These are phyloP conservation scores for Aspergillus arachidicola DNA, from an alignment of 2,329 filamentous ascomycete species.

Conservation along the genomic window DNA sequence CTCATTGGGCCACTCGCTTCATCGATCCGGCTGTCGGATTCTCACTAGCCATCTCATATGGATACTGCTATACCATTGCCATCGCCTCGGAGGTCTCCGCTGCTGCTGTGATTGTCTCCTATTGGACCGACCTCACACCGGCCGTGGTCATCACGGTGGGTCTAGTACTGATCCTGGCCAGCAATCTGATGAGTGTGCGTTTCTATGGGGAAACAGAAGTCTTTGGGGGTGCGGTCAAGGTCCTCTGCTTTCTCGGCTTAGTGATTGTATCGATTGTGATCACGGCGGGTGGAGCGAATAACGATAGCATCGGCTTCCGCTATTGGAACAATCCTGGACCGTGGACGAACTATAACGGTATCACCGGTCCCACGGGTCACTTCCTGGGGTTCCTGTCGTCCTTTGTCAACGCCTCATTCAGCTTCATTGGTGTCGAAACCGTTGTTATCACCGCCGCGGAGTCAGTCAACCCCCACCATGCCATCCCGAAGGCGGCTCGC, in stretches of 20 bases:
- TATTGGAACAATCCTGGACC: conserved; percentile 38
- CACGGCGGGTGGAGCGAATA: conserved; percentile 35
- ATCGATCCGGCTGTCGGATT: conserved; percentile 90
- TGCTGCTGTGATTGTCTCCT: conserved; percentile 80
- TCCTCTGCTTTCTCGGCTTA: conserved; percentile 34
- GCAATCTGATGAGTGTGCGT: conserved; percentile 35
- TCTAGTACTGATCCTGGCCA: conserved; percentile 31
- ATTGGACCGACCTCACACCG: conserved; percentile 69
- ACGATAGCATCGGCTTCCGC: conserved; percentile 37
- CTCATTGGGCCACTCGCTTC: conserved; percentile 86
- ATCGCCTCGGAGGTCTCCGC: conserved; percentile 76
- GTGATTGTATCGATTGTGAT: conserved; percentile 36
- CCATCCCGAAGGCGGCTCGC: conserved; percentile 45
- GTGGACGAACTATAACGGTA: conserved; percentile 35
- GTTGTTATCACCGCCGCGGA: conserved; percentile 46
- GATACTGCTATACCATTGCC: conserved; percentile 85
- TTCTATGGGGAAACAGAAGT: conserved; percentile 39
- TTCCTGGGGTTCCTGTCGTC: conserved; percentile 42
- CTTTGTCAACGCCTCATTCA: conserved; percentile 45
- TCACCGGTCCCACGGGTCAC: conserved; percentile 35
- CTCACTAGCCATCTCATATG: conserved; percentile 74
- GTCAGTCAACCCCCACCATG: conserved; percentile 40
- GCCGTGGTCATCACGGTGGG: conserved; percentile 68
- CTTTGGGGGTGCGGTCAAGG: conserved; percentile 33
- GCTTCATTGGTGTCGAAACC: conserved; percentile 45